A percentile compares a stretch with the other conserved stretches of the same genome.
Evolutionary conservation across 805 yeast species (phyloP).

Genomic region (Hagleromyces aurorensis): DNA sequence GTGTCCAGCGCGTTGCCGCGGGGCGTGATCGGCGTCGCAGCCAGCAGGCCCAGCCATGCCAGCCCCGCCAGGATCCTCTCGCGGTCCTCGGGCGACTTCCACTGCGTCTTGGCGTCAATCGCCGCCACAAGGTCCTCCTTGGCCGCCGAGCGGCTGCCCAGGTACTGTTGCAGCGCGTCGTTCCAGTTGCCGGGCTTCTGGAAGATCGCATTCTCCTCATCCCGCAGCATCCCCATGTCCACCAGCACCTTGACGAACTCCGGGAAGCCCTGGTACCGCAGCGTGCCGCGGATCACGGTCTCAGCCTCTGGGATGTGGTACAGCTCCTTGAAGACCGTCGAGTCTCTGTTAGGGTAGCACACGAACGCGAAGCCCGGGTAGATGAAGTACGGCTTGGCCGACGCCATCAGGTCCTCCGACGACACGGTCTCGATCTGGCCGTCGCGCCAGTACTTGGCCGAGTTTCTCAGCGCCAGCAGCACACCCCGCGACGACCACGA

Average conservation of each 20-base stretch:
- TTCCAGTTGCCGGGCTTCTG: slow-evolving; percentile 68
- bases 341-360: slow-evolving; percentile 96
- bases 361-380: slow-evolving; percentile 94
- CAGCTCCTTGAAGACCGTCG: slow-evolving; percentile 85
- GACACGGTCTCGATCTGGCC: slow-evolving; percentile 73
- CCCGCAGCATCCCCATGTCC: slow-evolving; percentile 87
- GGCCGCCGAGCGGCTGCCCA: slow-evolving; percentile 63
- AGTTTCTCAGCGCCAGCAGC: slow-evolving; percentile 86
- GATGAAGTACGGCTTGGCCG: slow-evolving; percentile 91
- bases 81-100: slow-evolving; percentile 76
- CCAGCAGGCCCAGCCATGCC: slow-evolving; percentile 90
- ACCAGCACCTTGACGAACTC: slow-evolving; percentile 93
- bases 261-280: slow-evolving; percentile 98
- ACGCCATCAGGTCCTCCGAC: slow-evolving; percentile 88
- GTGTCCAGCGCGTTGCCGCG: slow-evolving; percentile 94
- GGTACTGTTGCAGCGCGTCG: slow-evolving; percentile 67
- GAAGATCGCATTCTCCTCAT: slow-evolving; percentile 57
- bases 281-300: slow-evolving; percentile 92
- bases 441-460: slow-evolving; percentile 81
- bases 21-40: slow-evolving; percentile 68
- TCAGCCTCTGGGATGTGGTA: slow-evolving; percentile 96
- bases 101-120: slow-evolving; percentile 69
- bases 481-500: slow-evolving; percentile 99
- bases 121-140: slow-evolving; percentile 70
- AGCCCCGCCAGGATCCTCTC: slow-evolving; percentile 82